Percentiles rank a stretch among this genome's conserved stretches.
Conservation (phyloP, 1,284 basidiomycete genomes). For the Irpex sp. region DNA sequence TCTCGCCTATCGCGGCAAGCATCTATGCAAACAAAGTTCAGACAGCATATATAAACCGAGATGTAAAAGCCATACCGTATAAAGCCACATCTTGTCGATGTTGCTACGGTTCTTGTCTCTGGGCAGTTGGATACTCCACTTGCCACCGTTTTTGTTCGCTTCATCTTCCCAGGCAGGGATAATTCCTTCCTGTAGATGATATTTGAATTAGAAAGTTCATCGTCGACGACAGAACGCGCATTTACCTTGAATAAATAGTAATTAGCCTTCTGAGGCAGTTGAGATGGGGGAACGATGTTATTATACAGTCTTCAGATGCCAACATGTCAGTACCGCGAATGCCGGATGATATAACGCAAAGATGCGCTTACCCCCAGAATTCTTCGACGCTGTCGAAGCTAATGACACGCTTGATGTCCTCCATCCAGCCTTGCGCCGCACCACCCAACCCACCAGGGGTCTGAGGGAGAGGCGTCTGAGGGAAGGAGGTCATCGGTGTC, state of each 20-base stretch:
- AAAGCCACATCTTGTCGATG: constrained; percentile 97
- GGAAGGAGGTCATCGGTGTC: constrained; percentile 76
- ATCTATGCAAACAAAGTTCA: constrained; percentile 52
- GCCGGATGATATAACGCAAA: neutral
- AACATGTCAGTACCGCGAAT: constrained; percentile 8
- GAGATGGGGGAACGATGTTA: constrained; percentile 96
- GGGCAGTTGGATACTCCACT: constrained; percentile 98
- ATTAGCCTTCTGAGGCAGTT: constrained; percentile 92
- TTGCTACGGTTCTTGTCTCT: constrained; percentile 85
- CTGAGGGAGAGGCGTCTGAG: constrained; percentile 65
- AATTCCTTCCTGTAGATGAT: constrained; percentile 75
- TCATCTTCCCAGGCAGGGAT: constrained; percentile 97
- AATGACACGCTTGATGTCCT: constrained; percentile 93
- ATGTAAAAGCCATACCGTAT: constrained; percentile 64
- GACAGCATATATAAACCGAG: neutral
- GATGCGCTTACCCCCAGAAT: constrained; percentile 83
- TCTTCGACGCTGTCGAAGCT: constrained; percentile 94
- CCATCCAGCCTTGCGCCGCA: constrained; percentile 89
- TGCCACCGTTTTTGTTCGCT: constrained; percentile 94
- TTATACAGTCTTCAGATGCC: constrained; percentile 76
- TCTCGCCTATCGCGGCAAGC: constrained; percentile 96
- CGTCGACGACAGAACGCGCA: neutral
- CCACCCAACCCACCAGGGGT: constrained; percentile 49
- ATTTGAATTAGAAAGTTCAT: neutral
- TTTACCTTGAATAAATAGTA: constrained; percentile 96